These are phyloP conservation scores for Crotalaria pallida DNA, from an alignment of 306 rosid genomes.

Conservation along the genomic window DNA sequence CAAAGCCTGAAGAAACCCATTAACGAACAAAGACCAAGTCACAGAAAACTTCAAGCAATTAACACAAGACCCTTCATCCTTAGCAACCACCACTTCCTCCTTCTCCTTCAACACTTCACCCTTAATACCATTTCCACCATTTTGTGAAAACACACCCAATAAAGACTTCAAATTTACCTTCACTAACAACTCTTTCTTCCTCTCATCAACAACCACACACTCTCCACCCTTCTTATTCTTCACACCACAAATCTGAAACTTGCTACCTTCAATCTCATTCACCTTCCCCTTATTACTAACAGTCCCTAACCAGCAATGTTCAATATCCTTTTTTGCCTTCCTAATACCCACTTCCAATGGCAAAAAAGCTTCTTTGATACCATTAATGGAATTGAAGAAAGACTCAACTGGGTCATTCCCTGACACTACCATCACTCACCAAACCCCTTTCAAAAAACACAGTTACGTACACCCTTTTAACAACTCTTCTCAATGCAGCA, in stretches of 20 bases:
- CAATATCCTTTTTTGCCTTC: constrained; percentile 88
- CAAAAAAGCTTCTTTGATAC: constrained; percentile 61
- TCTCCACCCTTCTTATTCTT: constrained; percentile 34
- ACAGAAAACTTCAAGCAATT: constrained; percentile 81
- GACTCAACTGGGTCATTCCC: constrained; percentile 82
- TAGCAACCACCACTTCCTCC: not conserved
- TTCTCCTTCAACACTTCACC: constrained; percentile 24
- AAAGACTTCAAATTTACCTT: constrained; percentile 69
- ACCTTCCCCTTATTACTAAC: constrained; percentile 39
- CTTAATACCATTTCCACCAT: constrained; percentile 36
- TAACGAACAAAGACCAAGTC: constrained; percentile 71
- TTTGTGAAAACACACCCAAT: constrained; percentile 54
- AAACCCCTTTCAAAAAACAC: constrained; percentile 30
- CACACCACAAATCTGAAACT: constrained; percentile 58
- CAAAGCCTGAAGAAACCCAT: constrained; percentile 67
- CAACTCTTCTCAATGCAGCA: not conserved
- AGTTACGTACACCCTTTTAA: not conserved
- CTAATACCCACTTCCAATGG: constrained; percentile 76
- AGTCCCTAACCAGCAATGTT: constrained; percentile 57
- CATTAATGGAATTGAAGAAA: constrained; percentile 77
- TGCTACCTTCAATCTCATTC: constrained; percentile 41
- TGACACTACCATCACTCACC: constrained; percentile 67
- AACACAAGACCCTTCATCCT: constrained; percentile 60
- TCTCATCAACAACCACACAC: constrained; percentile 43
- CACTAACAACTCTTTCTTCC: constrained; percentile 46